Evolutionary conservation across 345 rosid species (phyloP), one percentile per base, ranked within the genome.

Genomic region (Linum lewisii): DNA sequence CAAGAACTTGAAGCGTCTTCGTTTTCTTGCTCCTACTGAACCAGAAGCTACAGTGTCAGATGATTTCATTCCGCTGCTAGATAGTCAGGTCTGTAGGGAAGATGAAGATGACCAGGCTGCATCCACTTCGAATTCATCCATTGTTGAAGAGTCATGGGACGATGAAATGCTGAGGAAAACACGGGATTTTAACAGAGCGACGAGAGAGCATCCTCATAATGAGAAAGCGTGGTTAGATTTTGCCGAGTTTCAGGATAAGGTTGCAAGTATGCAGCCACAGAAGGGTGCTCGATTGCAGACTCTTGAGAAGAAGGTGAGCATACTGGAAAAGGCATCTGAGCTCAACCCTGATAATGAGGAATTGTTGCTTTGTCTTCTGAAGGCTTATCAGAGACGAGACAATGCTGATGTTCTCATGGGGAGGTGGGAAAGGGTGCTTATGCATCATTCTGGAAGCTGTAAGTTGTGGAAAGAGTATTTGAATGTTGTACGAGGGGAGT

Each of bases 231-330:
- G 99, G 97, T 66, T 93, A n/a, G 94, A 78, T 29, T 93, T 89
- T 77, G 87, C 95, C 0, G 79, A 77, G 52, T 89, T 86, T 68
- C 99, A 93, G 71, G 99, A 89, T 51, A 71, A 67, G 68, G 88
- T 87, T 75, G 84, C 90, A 1, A 83, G 79, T 71, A 78, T 66
- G 88, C 89, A 85, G 57, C 69, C 77, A 7, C 87, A 84, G 67
- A 93, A 82, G 77, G 97, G 88, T 75, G 97, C 82, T 70, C 92
- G 94, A 37, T 58, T 78, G 69, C 97, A 87, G 77, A 87, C 80
- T 20, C 78, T 93, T 59, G 97, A 89, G 80, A 93, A 93, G 84
- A 89, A 93, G 82, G 82, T 93, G 60, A 77, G 97, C 74, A 82
- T 93, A 68, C 78, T 93, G 56, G 95, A 93, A 78, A 93, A 89